These are phyloP conservation scores for Abrus precatorius DNA, from an alignment of 306 rosid genomes.

Conservation along the genomic window DNA sequence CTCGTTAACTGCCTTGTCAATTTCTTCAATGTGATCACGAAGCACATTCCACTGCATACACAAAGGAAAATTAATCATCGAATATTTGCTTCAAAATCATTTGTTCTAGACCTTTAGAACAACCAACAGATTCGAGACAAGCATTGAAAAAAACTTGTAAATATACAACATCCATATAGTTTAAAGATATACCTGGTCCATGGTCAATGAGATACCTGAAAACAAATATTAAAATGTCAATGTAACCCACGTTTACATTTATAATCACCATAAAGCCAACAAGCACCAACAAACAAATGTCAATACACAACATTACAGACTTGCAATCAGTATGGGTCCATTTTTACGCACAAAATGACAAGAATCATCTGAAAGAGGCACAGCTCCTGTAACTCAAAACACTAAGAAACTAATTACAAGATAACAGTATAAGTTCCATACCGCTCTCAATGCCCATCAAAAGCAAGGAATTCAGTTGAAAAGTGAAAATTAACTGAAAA, in stretches of 20 bases:
- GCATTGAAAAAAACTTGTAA: constrained; percentile 20
- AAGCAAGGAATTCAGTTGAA: neutral
- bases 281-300: neutral
- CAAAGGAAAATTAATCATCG: neutral
- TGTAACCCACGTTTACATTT: neutral
- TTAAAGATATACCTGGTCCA: constrained; percentile 80
- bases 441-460: neutral
- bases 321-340: neutral
- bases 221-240: constrained; percentile 52
- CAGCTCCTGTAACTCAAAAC: neutral
- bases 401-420: neutral
- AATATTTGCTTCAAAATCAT: neutral
- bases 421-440: neutral
- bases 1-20: constrained; percentile 75
- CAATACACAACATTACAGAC: neutral
- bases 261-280: constrained; percentile 2
- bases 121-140: neutral
- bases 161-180: neutral
- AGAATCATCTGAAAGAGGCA: neutral
- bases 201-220: constrained; percentile 86
- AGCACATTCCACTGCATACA: constrained; percentile 88
- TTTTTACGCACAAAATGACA: neutral
- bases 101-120: neutral
- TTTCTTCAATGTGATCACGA: constrained; percentile 72
- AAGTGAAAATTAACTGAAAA: neutral